Conservation (phyloP, 208 protist genomes). For the Leishmania gerbilli region DNA sequence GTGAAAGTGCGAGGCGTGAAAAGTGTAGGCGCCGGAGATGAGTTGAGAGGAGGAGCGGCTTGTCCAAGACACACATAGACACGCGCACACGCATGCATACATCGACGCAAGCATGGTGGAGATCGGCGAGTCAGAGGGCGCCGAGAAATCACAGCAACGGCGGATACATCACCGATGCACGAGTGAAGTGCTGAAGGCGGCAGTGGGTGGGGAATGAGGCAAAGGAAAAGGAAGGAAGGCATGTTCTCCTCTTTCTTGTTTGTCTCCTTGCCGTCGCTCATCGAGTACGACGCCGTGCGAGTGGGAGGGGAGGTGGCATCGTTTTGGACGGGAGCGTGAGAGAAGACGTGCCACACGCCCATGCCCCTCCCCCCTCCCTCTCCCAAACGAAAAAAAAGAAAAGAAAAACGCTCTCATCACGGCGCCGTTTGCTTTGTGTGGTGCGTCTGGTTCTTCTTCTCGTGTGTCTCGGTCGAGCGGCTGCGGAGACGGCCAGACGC, state of each 20-base stretch:
- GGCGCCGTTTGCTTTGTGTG: neutral
- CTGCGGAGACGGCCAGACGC: neutral
- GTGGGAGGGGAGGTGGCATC: neutral
- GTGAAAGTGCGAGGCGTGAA: neutral
- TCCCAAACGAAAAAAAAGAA: neutral
- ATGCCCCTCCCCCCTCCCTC: neutral
- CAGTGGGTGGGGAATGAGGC: neutral
- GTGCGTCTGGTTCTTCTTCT: neutral
- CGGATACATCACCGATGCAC: neutral
- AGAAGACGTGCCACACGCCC: neutral
- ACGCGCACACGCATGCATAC: neutral
- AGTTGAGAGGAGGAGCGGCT: neutral
- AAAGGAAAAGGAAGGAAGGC: neutral
- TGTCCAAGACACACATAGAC: neutral
- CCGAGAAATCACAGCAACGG: neutral
- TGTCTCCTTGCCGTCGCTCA: neutral
- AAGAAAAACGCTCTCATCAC: neutral
- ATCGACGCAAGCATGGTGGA: neutral
- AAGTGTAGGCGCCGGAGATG: neutral
- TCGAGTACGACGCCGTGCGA: neutral
- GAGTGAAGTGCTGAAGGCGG: neutral
- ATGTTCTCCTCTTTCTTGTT: too few relatives aligned
- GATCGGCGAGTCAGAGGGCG: neutral
- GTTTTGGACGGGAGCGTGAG: neutral
- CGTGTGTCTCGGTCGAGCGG: neutral